These are phyloP conservation scores for Parachaetomium inaequale DNA, from an alignment of 495 filamentous ascomycete species.

Conservation along the genomic window DNA sequence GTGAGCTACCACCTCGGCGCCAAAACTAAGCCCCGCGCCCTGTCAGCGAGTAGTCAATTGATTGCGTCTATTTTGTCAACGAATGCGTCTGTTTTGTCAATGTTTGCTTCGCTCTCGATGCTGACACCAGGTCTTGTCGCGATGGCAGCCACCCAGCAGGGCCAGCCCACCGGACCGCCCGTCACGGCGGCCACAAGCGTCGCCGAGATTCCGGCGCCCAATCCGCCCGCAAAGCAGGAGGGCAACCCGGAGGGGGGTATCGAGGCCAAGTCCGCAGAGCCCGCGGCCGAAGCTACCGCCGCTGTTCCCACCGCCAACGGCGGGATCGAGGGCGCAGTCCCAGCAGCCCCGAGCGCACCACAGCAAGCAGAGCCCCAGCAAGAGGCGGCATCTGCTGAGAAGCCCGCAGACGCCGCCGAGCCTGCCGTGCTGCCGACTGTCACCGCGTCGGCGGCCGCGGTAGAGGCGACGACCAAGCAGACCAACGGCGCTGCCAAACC, in stretches of 20 bases:
- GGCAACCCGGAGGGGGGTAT: not conserved
- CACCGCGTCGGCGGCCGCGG: not conserved
- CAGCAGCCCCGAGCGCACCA: not conserved
- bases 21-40: not conserved
- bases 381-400: not conserved
- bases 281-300: not conserved
- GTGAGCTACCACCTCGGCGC: constrained; percentile 27
- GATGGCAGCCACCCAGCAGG: constrained; percentile 22
- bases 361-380: not conserved
- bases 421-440: not conserved
- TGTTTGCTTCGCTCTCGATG: not conserved
- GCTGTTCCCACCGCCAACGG: not conserved
- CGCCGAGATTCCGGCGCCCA: constrained; percentile 11
- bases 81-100: not conserved
- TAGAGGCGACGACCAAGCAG: too few species aligned
- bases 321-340: not conserved
- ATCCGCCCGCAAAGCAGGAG: constrained; percentile 8
- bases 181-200: constrained; percentile 10
- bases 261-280: not conserved
- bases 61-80: not conserved
- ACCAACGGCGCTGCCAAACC: constrained; percentile 15
- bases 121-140: constrained; percentile 13
- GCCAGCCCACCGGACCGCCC: constrained; percentile 6
- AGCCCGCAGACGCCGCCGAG: constrained; percentile 9
- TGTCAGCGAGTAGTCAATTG: too few species aligned